Base-by-base conservation (phyloP, 2,329 filamentous ascomycete species). In the Alternaria atra region DNA sequence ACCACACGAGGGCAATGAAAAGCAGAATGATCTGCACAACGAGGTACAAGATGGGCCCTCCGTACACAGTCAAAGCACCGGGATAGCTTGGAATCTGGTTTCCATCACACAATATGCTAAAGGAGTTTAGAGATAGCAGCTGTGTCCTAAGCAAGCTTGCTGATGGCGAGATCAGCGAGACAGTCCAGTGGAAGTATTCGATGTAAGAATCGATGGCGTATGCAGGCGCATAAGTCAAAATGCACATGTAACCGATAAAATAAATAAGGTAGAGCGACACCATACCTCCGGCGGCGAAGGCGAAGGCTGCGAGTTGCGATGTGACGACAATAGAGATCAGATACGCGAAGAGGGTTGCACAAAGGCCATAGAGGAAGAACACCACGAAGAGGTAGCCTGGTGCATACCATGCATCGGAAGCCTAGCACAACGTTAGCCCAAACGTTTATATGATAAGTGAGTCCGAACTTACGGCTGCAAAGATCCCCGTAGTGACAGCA, bases 11-110 rank as follows among this genome's bases (percentile, higher is more conserved):
- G 13, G 93, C 78, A 0, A 84, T 81, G 66, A 96, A 93, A 1
- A 95, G 82, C 15, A 92, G 60, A 25, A 92, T 76, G 0, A 87
- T 87, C 73, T 97, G 94, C 0, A 93, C 48, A 51, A 92, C 85
- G 2, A 97, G 85, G 75, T 96, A 97, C 0, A 95, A 78, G 35
- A 97, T 94, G 0, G 93, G 92, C 0, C 91, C 92, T 30, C 94
- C 94, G 69, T 93, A 97, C 29, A 90, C 86, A 0, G 85, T 84
- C 32, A 97, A 87, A 4, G 85, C 87, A 6, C 87, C 90, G 0
- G 93, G 91, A 65, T 92, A 90, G 1, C 83, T 81, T 1, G 89
- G 87, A 20, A 93, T 79, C n/a, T 83, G 62, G 20, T 86, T 82
- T 27, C 85, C 89, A 37, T 80, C 73, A 74, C 94, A 97, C 2